Evolutionary conservation across 306 rosid species (phyloP).

Genomic region (Begonia loranthoides): DNA sequence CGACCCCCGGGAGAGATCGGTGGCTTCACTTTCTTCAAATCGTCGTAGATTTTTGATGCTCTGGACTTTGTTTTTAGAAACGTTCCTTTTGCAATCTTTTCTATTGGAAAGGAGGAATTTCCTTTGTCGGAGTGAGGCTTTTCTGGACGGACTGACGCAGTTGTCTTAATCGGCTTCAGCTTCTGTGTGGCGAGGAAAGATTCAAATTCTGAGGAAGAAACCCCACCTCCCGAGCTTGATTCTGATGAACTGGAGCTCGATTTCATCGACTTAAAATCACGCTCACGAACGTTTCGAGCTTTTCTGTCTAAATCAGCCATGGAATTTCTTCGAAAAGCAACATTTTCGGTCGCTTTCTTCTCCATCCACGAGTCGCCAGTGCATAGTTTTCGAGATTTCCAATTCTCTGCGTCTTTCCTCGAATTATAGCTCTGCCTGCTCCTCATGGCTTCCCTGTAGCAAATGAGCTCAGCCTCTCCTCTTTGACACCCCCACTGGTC

Average conservation of each 20-base stretch:
- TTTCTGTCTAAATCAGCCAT: conserved; percentile 47
- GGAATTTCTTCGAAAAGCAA: conserved; percentile 28
- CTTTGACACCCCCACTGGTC: conserved; percentile 38
- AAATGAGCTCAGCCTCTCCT: conserved; percentile 13
- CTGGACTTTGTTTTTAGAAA: conserved; percentile 66
- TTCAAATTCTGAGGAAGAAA: conserved; percentile 81
- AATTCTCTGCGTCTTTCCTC: conserved; percentile 16
- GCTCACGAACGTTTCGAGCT: conserved; percentile 19
- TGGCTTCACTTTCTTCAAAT: conserved; percentile 75
- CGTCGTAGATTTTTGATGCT: conserved; percentile 73
- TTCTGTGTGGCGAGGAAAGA: conserved; percentile 26
- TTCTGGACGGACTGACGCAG: background rate
- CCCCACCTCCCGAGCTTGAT: conserved; percentile 30
- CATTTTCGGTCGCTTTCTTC: conserved; percentile 17
- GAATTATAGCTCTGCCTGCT: conserved; percentile 29
- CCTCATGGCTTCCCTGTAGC: conserved; percentile 45
- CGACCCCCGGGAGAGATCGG: conserved; percentile 87
- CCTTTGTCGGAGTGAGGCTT: background rate
- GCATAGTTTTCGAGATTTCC: conserved; percentile 28
- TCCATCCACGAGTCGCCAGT: conserved; percentile 62
- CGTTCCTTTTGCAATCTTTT: conserved; percentile 38
- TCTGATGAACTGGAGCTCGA: conserved; percentile 60
- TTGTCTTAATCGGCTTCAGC: background rate
- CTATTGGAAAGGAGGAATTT: conserved; percentile 9
- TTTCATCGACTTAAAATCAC: conserved; percentile 29